Evolutionary conservation across 2,329 filamentous ascomycete genomes (phyloP), one percentile per base, ranked within the genome.

Genomic region (Cladobotryum mycophilum): DNA sequence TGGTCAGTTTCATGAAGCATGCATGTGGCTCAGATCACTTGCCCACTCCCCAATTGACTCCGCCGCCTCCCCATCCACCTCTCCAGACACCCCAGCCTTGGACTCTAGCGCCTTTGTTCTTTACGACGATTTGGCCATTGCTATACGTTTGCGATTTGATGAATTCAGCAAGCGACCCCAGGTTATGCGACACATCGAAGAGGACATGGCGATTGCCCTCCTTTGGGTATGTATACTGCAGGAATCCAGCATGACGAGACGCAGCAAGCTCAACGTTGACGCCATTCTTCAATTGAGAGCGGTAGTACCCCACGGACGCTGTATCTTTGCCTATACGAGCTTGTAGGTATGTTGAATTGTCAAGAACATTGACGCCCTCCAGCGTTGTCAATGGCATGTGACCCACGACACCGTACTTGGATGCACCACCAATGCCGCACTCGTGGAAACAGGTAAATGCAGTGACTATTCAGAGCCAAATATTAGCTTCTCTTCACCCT

Each of bases 341-440:
- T 51, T 70, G 74, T 70, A 70, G 79, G 69, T 71, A 71, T 1
- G 69, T 71, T 2, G 52, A 65, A 14, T 81, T 73, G 56, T 79
- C 76, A 2, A 72, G 67, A 9, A 81, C 61, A 52, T 66, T 68
- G 38, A 77, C 63, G 5, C 64, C 61, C 1, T 73, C 71, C 2
- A 75, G 53, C 1, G 55, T 64, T 3, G 63, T 65, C 8, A 78
- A 61, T 0, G 74, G 76, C 61, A 78, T 68, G 53, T 77, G 75
- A 1, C 74, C 67, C 35, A 78, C 71, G 4, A 81, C 68, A 0
- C 79, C 80, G 51, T 82, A 83, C 51, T 80, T 82, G 0, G 80
- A 76, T 9, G 73, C 74, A 1, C 80, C 80, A 13, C 80, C 80
- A 0, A 78, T 83, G 0, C 78, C 78, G 48, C 71, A 73, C 53